Conservation (phyloP, 2,329 filamentous ascomycete genomes). For the Herpotrichia juniperi region DNA sequence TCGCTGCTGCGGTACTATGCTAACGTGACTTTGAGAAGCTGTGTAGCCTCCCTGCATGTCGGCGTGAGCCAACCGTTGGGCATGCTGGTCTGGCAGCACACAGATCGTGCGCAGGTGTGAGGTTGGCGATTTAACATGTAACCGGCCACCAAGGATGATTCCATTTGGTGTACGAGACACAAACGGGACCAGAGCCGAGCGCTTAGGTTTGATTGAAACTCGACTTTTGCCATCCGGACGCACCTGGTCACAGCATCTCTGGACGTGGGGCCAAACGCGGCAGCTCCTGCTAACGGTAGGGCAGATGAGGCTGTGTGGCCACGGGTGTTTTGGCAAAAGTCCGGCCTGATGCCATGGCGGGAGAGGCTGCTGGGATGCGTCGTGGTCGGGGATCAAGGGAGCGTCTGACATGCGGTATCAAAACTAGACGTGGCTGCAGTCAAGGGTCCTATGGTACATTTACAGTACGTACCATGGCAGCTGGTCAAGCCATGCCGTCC, state of each 20-base stretch:
- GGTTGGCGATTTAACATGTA: constrained; percentile 12
- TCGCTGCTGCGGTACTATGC: constrained; percentile 19
- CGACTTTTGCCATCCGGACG: constrained; percentile 10
- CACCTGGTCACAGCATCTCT: constrained; percentile 8
- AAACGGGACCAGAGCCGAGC: constrained; percentile 15
- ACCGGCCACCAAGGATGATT: constrained; percentile 14
- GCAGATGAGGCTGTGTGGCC: constrained; percentile 25
- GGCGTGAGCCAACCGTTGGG: constrained; percentile 2
- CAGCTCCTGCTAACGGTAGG: constrained; percentile 15
- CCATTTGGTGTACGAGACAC: constrained; percentile 18
- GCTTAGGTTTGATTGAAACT: constrained; percentile 8
- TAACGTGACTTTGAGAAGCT: constrained; percentile 22
- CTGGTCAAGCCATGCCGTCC: too few relatives aligned
- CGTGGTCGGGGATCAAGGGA: constrained; percentile 17
- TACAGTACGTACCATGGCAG: too few relatives aligned
- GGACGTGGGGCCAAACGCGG: constrained; percentile 15
- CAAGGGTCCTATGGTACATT: too few relatives aligned
- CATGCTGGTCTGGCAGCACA: constrained; percentile 8
- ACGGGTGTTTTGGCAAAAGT: constrained; percentile 28
- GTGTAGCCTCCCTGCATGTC: constrained; percentile 24
- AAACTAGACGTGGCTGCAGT: too few relatives aligned
- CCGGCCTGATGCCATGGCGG: constrained; percentile 11
- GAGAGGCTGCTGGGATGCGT: constrained; percentile 5
- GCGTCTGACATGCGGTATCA: too few relatives aligned
- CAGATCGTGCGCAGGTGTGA: constrained; percentile 11